Conservation (phyloP, 1,139 yeast species). For the Yamadazyma epiphylla region DNA sequence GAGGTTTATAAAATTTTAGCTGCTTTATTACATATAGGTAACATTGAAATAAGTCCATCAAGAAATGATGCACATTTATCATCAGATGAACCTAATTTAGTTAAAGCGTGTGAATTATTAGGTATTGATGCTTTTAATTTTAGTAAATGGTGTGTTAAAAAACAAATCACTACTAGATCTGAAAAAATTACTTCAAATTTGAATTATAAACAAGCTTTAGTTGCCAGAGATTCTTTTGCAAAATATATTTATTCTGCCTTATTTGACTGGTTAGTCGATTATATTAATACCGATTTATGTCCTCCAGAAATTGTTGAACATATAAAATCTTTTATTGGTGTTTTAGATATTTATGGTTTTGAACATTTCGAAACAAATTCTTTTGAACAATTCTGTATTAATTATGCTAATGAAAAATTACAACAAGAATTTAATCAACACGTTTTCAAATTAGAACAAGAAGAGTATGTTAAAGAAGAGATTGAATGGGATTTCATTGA, state of each 20-base stretch:
- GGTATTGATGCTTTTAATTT: constrained; percentile 74
- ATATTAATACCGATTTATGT: constrained; percentile 78
- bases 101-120: constrained; percentile 78
- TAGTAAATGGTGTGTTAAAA: constrained; percentile 91
- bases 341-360: constrained; percentile 94
- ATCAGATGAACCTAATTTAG: constrained; percentile 82
- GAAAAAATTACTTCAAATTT: constrained; percentile 87
- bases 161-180: constrained; percentile 88
- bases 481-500: constrained; percentile 97
- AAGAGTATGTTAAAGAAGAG: constrained; percentile 86
- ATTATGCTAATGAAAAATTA: constrained; percentile 94
- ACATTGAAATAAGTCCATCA: constrained; percentile 82
- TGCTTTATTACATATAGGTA: constrained; percentile 90
- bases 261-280: constrained; percentile 91
- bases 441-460: constrained; percentile 95
- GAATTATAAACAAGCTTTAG: constrained; percentile 80
- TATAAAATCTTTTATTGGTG: constrained; percentile 84
- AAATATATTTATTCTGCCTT: constrained; percentile 89
- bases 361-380: constrained; percentile 94
- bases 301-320: constrained; percentile 60
- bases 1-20: constrained; percentile 79
- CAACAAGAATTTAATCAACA: constrained; percentile 98
- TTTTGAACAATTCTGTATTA: constrained; percentile 96
- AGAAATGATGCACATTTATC: constrained; percentile 80
- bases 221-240: constrained; percentile 94